Conservation (phyloP, 2,329 filamentous ascomycete species). For the Fusarium sp. region DNA sequence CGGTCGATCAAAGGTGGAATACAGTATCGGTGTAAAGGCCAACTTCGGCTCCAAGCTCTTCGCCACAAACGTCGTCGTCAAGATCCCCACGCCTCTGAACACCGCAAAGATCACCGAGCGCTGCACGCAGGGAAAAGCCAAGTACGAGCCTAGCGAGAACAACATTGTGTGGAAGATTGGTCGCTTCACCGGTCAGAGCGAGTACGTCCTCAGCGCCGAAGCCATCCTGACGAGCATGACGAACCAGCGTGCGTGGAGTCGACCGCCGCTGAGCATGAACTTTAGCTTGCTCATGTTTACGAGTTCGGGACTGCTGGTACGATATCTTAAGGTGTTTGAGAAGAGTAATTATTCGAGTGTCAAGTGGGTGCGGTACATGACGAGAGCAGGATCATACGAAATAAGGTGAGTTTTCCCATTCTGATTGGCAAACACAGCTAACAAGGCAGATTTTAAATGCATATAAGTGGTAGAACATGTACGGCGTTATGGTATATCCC, state of each 20-base stretch:
- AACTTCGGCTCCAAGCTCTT: constrained; percentile 98
- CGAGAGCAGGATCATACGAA: constrained; percentile 95
- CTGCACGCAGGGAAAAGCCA: constrained; percentile 94
- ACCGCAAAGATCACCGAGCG: constrained; percentile 93
- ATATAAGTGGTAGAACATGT: constrained; percentile 39
- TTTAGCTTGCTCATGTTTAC: constrained; percentile 99
- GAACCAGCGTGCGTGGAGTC: constrained; percentile 95
- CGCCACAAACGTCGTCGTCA: constrained; percentile 93
- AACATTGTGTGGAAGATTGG: constrained; percentile 99
- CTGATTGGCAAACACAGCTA: constrained; percentile 7
- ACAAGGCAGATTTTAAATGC: constrained; percentile 47
- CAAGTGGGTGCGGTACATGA: constrained; percentile 99
- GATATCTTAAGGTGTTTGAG: constrained; percentile 98
- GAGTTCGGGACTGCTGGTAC: constrained; percentile 86
- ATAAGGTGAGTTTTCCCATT: constrained; percentile 70
- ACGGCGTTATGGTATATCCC: constrained; percentile 45
- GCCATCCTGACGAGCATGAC: constrained; percentile 96
- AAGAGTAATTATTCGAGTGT: constrained; percentile 99
- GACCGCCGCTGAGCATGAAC: constrained; percentile 88
- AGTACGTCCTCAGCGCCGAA: constrained; percentile 94
- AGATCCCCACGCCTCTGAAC: constrained; percentile 95
- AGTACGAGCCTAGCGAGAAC: constrained; percentile 98
- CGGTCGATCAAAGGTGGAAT: constrained; percentile 96
- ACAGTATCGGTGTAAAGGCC: constrained; percentile 95
- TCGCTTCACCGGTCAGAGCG: constrained; percentile 96